Base-by-base conservation (phyloP, 164 flowering plant genomes). In the Santalum album region DNA sequence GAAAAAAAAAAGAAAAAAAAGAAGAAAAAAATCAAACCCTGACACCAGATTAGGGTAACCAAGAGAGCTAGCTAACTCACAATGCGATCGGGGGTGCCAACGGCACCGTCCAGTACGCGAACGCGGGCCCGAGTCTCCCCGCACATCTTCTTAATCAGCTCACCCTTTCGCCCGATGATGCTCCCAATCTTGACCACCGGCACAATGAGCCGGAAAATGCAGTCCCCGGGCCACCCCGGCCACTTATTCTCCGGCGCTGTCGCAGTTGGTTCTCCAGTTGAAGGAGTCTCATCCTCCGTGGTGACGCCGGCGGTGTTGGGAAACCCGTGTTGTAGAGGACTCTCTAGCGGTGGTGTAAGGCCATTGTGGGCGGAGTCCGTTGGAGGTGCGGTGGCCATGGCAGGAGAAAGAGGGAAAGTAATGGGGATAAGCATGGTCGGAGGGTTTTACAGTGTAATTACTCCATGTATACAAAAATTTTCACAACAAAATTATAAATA, bases 151-250 rank as follows among this genome's bases (percentile, higher is more conserved):
- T 84, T 91, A 32, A 91, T 73, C 18, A 88, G 78, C 55, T 91
- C 98, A 1, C 98, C 98, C 52, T 84, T 88, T 19, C 90, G 79
- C 2, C 98, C 98, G 20, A 91, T 91, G 16, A 91, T 91, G 73
- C 90, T 75, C 0, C 96, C 98, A 0, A 91, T 96, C 60, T 88
- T 91, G 6, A 68, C 32, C 4, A 84, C 90, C 23, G 98, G 95
- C 10, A 91, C 92, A 0, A 88, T 74, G 16, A 88, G 62, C 48
- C 98, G 75, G 51, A 82, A 91, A 12, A 88, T 96, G 55, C 68
- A 64, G 58, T 81, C 67, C 10, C 98, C 98, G 1, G 98, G 98
- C 98, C 98, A 90, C 0, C 98, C 98, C 12, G 98, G 95, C 94
- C 98, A 90, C 60, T 60, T 77, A 44, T 53, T 62, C 23, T 64